A percentile compares a stretch with the other conserved stretches of the same genome.
These are phyloP conservation scores for Colletotrichum gigasporum DNA, from an alignment of 2,329 filamentous ascomycete genomes.

Conservation along the genomic window DNA sequence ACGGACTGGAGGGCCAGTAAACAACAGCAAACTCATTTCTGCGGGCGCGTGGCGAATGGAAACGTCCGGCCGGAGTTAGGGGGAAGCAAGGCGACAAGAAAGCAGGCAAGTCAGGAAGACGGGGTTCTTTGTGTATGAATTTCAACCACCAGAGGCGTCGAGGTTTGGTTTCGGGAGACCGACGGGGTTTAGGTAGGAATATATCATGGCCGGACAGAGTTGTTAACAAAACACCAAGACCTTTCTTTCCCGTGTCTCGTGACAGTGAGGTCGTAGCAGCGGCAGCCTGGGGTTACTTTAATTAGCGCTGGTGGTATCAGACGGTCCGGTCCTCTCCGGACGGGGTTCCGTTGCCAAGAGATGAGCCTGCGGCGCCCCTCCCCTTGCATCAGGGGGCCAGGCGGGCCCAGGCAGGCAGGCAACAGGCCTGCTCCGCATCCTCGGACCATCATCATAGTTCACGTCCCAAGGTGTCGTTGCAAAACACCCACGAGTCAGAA, in stretches of 20 bases:
- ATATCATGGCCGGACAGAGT: background rate
- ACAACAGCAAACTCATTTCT: too few relatives aligned
- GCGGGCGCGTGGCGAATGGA: too few relatives aligned
- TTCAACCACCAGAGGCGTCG: background rate
- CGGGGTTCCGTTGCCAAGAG: background rate
- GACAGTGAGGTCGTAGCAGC: too few relatives aligned
- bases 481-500: background rate
- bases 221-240: too few relatives aligned
- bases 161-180: too few relatives aligned
- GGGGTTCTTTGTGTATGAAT: conserved; percentile 8
- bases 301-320: background rate
- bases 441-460: background rate
- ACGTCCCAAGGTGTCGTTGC: background rate
- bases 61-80: too few relatives aligned
- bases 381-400: background rate
- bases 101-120: too few relatives aligned
- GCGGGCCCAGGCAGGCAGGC: background rate
- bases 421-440: background rate
- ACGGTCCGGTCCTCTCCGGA: background rate
- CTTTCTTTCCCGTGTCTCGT: too few relatives aligned
- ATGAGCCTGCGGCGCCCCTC: background rate
- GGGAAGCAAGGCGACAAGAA: too few relatives aligned
- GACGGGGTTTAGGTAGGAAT: background rate
- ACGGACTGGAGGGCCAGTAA: background rate
- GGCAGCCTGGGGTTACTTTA: too few relatives aligned